A percentile compares a stretch with the other conserved stretches of the same genome.
Evolutionary conservation across 1,284 basidiomycete species (phyloP).

Genomic region (Pseudozyma tsukubaensis): DNA sequence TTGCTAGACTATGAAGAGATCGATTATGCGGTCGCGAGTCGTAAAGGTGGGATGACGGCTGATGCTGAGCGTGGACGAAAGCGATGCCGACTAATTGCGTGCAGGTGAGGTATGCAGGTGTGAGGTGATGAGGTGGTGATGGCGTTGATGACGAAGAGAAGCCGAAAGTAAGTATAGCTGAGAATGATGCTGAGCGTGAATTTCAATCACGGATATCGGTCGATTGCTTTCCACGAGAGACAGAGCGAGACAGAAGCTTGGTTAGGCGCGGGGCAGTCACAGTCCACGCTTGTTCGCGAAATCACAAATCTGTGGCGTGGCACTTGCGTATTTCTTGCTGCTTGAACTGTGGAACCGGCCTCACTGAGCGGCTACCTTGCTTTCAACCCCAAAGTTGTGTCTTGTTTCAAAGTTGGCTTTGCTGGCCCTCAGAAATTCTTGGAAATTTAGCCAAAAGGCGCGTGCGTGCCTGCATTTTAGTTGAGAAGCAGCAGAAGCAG

Average conservation of each 20-base stretch:
- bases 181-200: conserved; percentile 35
- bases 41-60: neutral
- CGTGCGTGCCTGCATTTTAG: neutral
- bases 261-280: neutral
- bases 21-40: neutral
- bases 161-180: conserved; percentile 6
- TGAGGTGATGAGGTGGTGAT: conserved; percentile 5
- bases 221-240: neutral
- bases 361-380: too few relatives aligned
- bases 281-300: neutral
- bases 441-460: conserved; percentile 7
- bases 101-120: neutral
- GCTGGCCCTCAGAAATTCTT: conserved; percentile 6
- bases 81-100: neutral
- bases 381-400: too few relatives aligned
- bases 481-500: too few relatives aligned
- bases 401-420: neutral
- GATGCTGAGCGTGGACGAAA: neutral
- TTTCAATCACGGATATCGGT: neutral
- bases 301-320: conserved; percentile 13
- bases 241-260: neutral
- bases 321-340: conserved; percentile 10
- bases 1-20: conserved; percentile 9
- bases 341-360: neutral
- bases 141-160: conserved; percentile 4